Percentiles rank a stretch among this genome's conserved stretches.
Conservation (phyloP, 2,329 filamentous ascomycete genomes). For the Lecanicillium sp. region DNA sequence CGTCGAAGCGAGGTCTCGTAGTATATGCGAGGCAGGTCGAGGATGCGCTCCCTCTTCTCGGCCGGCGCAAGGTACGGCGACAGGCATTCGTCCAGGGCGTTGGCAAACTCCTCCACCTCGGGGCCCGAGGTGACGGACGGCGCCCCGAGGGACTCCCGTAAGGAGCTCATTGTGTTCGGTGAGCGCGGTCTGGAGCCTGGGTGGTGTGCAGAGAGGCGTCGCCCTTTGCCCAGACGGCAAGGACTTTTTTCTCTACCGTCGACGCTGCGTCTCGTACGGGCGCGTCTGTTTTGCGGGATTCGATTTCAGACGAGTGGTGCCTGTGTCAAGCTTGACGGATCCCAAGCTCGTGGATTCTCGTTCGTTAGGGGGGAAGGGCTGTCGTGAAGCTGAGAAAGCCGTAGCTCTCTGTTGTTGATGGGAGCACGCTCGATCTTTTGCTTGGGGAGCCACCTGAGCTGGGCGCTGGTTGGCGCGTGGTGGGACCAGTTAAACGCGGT, state of each 20-base stretch:
- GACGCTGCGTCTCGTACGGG: too few species aligned
- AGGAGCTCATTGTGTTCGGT: constrained; percentile 19
- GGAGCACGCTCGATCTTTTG: background rate
- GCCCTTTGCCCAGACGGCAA: background rate
- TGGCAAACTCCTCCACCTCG: constrained; percentile 83
- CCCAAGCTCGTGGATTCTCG: background rate
- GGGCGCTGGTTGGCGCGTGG: too few species aligned
- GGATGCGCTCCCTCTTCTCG: constrained; percentile 57
- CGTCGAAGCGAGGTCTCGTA: constrained; percentile 41
- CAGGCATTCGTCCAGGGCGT: constrained; percentile 70
- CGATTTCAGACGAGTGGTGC: too few species aligned
- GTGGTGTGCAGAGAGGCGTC: background rate
- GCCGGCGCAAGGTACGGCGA: constrained; percentile 36
- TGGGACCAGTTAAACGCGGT: too few species aligned
- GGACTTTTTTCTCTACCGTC: too few species aligned
- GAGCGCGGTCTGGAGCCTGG: constrained; percentile 12
- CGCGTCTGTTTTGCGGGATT: too few species aligned
- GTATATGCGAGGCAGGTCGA: constrained; percentile 53
- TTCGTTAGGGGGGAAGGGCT: background rate
- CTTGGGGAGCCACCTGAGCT: too few species aligned
- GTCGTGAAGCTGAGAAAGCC: background rate
- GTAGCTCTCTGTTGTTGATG: background rate
- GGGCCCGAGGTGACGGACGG: constrained; percentile 55
- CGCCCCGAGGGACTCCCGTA: background rate
- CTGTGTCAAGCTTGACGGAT: too few species aligned